Conservation (phyloP, 148 eudicot species). For the Amaranthus hypochondriacus region DNA sequence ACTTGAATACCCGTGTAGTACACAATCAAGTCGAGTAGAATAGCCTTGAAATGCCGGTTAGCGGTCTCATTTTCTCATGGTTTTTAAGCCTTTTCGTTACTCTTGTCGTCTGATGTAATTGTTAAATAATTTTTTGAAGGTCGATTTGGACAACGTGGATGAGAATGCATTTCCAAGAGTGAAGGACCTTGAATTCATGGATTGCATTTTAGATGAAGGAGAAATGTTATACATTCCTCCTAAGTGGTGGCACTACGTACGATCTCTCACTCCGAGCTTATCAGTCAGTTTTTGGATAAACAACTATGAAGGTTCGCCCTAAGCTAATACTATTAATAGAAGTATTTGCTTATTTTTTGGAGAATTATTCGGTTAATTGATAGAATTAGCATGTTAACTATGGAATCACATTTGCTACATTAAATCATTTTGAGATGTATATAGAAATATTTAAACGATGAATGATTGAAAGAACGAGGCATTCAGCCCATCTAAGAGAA, state of each 20-base stretch:
- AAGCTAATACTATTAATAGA: constrained; percentile 13
- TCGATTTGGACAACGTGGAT: constrained; percentile 83
- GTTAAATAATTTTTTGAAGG: constrained; percentile 36
- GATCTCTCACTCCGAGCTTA: constrained; percentile 79
- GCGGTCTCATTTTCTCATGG: too few relatives aligned
- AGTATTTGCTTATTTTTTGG: not conserved
- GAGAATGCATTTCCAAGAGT: constrained; percentile 57
- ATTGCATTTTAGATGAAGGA: constrained; percentile 91
- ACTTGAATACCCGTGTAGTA: too few relatives aligned
- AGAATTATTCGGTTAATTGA: not conserved
- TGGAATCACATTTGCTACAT: not conserved
- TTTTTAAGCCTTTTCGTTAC: too few relatives aligned
- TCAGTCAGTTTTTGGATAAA: constrained; percentile 99
- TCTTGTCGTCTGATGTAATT: constrained; percentile 1
- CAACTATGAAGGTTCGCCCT: constrained; percentile 38
- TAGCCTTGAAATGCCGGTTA: too few relatives aligned
- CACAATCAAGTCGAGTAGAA: too few relatives aligned
- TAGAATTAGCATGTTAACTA: constrained; percentile 13
- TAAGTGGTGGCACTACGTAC: constrained; percentile 98
- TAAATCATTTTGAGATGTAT: constrained; percentile 19
- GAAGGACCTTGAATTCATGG: constrained; percentile 72
- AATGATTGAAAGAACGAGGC: constrained; percentile 15
- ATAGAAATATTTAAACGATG: constrained; percentile 14
- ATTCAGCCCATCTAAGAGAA: not conserved
- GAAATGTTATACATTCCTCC: constrained; percentile 99